phyloP scores from a whole-genome alignment of 768 basidiomycete species.

The Hysterangium stoloniferum region DNA sequence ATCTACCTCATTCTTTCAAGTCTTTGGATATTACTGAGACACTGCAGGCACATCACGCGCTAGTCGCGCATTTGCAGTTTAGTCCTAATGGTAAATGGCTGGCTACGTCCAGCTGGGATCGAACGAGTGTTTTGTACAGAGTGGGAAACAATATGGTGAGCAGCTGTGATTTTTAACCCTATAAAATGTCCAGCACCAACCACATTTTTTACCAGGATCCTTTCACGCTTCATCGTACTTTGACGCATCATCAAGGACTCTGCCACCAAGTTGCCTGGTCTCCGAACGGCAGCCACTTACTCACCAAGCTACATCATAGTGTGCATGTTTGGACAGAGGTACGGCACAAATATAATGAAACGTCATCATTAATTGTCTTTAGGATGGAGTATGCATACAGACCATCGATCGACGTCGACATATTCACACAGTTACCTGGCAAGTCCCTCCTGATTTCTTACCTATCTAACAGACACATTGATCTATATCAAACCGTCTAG shows the following conservation, averaged over 20 bases:
- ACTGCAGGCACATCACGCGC: slow-evolving; percentile 53
- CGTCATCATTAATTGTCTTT: slow-evolving; percentile 2
- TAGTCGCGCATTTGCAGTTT: slow-evolving; percentile 68
- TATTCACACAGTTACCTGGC: slow-evolving; percentile 62
- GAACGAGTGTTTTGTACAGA: slow-evolving; percentile 59
- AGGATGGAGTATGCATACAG: slow-evolving; percentile 64
- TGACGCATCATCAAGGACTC: slow-evolving; percentile 65
- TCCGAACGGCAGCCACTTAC: slow-evolving; percentile 49
- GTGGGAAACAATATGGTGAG: slow-evolving; percentile 40
- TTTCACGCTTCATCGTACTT: slow-evolving; percentile 50
- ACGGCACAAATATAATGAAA: too few relatives aligned
- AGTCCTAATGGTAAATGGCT: slow-evolving; percentile 68
- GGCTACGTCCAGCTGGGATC: slow-evolving; percentile 74
- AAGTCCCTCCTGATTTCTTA: neutral
- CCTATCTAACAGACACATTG: neutral
- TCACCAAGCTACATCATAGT: slow-evolving; percentile 57
- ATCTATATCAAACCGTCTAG: neutral
- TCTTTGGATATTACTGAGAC: slow-evolving; percentile 50
- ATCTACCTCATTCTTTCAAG: slow-evolving; percentile 48
- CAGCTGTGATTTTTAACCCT: too few relatives aligned
- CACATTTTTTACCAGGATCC: slow-evolving; percentile 36
- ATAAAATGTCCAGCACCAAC: neutral
- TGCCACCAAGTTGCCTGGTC: slow-evolving; percentile 76
- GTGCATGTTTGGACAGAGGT: slow-evolving; percentile 71
- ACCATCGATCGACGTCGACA: slow-evolving; percentile 50